These are phyloP conservation scores for Rhodotorula kratochvilovae DNA, from an alignment of 768 basidiomycete species.

Conservation along the genomic window DNA sequence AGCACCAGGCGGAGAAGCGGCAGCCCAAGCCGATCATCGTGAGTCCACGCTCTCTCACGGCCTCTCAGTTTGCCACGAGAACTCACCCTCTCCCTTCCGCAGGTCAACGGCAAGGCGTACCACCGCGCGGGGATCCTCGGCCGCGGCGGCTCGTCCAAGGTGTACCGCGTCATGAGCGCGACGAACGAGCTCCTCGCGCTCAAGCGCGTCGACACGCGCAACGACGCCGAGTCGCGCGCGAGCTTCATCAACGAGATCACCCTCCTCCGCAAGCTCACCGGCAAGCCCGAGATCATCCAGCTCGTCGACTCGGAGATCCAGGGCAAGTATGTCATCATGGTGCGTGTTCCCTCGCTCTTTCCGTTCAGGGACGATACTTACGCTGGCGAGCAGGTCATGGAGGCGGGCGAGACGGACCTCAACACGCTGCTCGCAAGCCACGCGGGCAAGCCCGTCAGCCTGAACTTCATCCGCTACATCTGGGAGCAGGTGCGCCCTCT, in stretches of 20 bases:
- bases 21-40: constrained; percentile 21
- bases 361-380: no score
- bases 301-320: constrained; percentile 86
- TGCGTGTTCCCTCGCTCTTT: constrained; percentile 35
- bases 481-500: constrained; percentile 78
- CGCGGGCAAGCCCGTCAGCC: constrained; percentile 74
- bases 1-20: constrained; percentile 12
- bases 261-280: constrained; percentile 84
- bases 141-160: constrained; percentile 90
- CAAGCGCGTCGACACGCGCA: constrained; percentile 82
- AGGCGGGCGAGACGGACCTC: constrained; percentile 91
- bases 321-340: constrained; percentile 67
- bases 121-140: constrained; percentile 57
- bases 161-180: constrained; percentile 79
- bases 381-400: constrained; percentile 63
- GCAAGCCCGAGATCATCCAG: constrained; percentile 85
- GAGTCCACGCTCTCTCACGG: neutral
- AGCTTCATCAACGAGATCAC: constrained; percentile 97
- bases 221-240: constrained; percentile 76
- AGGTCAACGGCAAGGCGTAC: constrained; percentile 43
- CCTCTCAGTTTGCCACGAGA: neutral
- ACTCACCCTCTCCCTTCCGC: neutral
- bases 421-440: constrained; percentile 68
- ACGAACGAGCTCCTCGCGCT: constrained; percentile 77
- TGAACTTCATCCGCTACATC: constrained; percentile 90